Base-by-base conservation (phyloP, 1,139 yeast species). In the Blastobotrys aristatus region DNA sequence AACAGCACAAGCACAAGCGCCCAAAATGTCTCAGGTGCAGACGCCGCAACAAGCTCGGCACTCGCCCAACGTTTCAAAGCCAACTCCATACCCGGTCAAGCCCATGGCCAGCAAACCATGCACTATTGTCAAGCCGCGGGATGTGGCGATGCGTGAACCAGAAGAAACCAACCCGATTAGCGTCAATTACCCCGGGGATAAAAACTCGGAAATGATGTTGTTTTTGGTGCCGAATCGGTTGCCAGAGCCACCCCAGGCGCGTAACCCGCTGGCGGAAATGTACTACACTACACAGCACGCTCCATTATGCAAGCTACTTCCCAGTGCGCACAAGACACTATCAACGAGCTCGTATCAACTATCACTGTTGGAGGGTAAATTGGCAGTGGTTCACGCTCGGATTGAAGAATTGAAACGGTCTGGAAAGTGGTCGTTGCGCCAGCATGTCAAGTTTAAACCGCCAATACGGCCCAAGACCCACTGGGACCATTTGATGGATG, bases 341-440 rank as follows among this genome's bases (percentile, higher is more conserved):
- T 80, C 88, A 47, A 86, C 97, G 0, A 94, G 86, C 43, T 79
- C 86, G 50, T 92, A 80, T 67, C 95, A 88, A 59, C 76, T 85
- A 58, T 88, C 96, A 0, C 70, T 90, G 26, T 76, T 88, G n/a
- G 99, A 92, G 62, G 96, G 97, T 7, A 86, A 90, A 62, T 80
- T 92, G 8, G 88, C 96, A 0, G 96, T 89, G n/a, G 79, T 88
- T 14, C 86, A 88, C 59, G 86, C 95, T 2, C 76, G 97, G 50
- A 90, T 94, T 41, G 98, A 92, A 61, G 97, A 90, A 62, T 72
- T 94, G 52, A 87, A 89, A 61, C 73, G 95, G 46, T 83, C 84
- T 49, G 87, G 88, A 4, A 81, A 85, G 58, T 94, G 98, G 98
- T 84, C 96, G 24, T 70, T 90, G 48, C 75, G 96, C 44, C 98